phyloP scores from a whole-genome alignment of 495 filamentous ascomycete species.

The Xylaria telfairii region DNA sequence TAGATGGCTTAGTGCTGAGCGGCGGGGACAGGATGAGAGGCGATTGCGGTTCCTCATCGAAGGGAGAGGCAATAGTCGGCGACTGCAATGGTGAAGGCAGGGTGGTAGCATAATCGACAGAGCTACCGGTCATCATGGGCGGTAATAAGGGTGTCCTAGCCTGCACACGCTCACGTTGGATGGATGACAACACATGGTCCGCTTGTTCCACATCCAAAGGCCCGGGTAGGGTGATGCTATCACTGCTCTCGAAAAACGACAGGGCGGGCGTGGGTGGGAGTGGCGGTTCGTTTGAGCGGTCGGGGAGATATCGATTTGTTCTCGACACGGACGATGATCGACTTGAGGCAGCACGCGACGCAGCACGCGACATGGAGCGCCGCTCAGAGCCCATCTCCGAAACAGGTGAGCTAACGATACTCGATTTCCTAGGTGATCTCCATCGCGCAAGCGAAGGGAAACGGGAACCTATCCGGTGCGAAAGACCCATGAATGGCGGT shows the following conservation, averaged over 20 bases:
- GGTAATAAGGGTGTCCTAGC: constrained; percentile 84
- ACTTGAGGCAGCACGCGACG: constrained; percentile 62
- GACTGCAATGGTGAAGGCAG: constrained; percentile 83
- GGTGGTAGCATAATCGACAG: constrained; percentile 41
- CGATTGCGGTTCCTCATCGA: constrained; percentile 36
- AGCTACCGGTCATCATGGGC: constrained; percentile 69
- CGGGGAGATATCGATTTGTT: constrained; percentile 54
- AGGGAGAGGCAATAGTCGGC: constrained; percentile 60
- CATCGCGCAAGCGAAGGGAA: constrained; percentile 76
- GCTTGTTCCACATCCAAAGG: constrained; percentile 66
- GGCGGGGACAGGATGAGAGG: constrained; percentile 70
- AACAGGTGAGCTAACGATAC: constrained; percentile 52
- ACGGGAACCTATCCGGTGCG: constrained; percentile 70
- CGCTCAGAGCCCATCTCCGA: constrained; percentile 55
- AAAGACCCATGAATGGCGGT: constrained; percentile 65
- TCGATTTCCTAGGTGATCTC: constrained; percentile 62
- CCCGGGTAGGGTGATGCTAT: constrained; percentile 46
- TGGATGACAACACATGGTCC: constrained; percentile 49
- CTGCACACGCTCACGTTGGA: constrained; percentile 65
- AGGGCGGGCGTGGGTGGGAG: constrained; percentile 70
- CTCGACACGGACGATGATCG: constrained; percentile 73
- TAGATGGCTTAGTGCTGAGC: constrained; percentile 78
- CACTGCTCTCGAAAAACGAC: constrained; percentile 68
- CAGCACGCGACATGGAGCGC: constrained; percentile 48
- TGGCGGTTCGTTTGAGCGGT: constrained; percentile 58